Base-by-base conservation (phyloP, 306 rosid genomes). In the Fragaria iinumae region DNA sequence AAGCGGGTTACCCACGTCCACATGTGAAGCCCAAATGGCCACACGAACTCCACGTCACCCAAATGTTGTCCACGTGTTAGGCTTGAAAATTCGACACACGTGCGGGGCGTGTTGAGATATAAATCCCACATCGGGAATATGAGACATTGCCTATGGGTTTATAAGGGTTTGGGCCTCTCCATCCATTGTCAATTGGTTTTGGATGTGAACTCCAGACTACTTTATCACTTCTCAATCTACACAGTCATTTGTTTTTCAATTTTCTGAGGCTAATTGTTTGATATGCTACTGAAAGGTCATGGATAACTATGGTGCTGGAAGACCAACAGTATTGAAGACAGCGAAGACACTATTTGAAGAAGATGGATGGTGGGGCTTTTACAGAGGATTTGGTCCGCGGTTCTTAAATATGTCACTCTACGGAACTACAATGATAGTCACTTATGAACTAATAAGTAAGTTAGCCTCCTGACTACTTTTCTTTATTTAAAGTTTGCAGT, bases 341-440 rank as follows among this genome's bases (percentile, higher is more conserved):
- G 38, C 93, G 76, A 89, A 84, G 77, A 67, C 77, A 17, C 96
- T 91, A 63, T 77, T 91, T 23, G 79, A 80, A 83, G 97, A 91
- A 83, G 93, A 91, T 87, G 98, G 98, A 21, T 91, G 97, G 97
- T 34, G 90, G 96, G 98, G 98, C 8, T 91, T 91, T 83, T 93
- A 93, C 76, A 67, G 96, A 76, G 98, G 98, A 7, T 93, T 93
- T 77, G 93, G 93, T 77, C 97, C 92, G 69, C 89, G 98, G 50
- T 93, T 91, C 78, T 83, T 93, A 71, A 89, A 93, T 49, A 91
- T 93, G 97, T 87, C 98, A 66, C 90, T 93, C 55, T 93, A 91
- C 66, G 96, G 97, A 83, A 91, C 98, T 6, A 89, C 96, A 5
- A 91, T 91, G 97, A 91, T 93, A 29, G 92, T 93, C 73, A 93